phyloP scores from a whole-genome alignment of 148 eudicot genomes.

The Rhododendron mucronatum region DNA sequence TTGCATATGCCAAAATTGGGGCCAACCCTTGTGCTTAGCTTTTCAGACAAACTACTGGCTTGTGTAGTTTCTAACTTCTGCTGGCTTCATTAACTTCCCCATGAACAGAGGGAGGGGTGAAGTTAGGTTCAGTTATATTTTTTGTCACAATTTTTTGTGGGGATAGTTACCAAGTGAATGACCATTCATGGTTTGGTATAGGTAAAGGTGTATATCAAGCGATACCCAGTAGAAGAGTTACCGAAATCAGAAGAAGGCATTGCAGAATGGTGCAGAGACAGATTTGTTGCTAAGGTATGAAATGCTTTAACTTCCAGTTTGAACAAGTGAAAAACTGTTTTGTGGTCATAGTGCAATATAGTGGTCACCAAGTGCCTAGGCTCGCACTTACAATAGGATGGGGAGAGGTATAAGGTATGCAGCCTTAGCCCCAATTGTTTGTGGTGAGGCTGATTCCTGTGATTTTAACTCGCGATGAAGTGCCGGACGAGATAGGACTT shows the following conservation, averaged over 20 bases:
- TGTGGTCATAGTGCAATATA: background rate
- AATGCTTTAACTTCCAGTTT: background rate
- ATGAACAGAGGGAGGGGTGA: background rate
- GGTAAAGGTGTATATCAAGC: constrained; percentile 58
- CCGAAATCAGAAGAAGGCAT: constrained; percentile 65
- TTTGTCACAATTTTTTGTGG: background rate
- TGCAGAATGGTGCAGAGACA: constrained; percentile 81
- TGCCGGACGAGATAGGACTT: too few species aligned
- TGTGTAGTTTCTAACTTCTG: background rate
- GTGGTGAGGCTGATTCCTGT: background rate
- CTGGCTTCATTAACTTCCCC: background rate
- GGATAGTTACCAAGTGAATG: too few species aligned
- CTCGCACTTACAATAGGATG: background rate
- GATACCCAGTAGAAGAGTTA: constrained; percentile 58
- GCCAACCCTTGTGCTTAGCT: background rate
- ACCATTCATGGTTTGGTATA: constrained; percentile 10
- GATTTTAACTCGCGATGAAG: background rate
- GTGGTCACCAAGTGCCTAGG: background rate
- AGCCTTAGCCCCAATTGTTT: background rate
- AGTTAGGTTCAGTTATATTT: background rate
- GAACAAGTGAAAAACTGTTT: background rate
- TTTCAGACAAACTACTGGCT: background rate
- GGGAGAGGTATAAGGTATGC: background rate
- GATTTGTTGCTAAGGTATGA: constrained; percentile 58
- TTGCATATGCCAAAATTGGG: background rate